Percentiles rank a stretch among this genome's conserved stretches.
These are phyloP conservation scores for Syzygium aromaticum DNA, from an alignment of 345 rosid species.

Conservation along the genomic window DNA sequence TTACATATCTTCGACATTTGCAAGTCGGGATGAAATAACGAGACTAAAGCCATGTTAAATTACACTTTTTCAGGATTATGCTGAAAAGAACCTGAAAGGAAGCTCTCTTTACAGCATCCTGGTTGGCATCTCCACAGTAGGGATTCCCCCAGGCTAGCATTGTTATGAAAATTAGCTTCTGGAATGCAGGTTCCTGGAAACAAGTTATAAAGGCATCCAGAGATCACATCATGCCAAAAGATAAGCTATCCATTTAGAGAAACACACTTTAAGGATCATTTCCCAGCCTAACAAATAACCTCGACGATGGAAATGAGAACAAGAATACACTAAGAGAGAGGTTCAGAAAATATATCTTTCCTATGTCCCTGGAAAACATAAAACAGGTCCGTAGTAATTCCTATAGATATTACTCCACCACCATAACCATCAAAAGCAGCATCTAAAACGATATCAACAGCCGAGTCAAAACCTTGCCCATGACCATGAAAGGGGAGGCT, in stretches of 20 bases:
- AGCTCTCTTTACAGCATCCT: conserved; percentile 25
- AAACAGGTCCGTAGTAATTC: neutral
- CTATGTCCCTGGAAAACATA: neutral
- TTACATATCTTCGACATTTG: neutral
- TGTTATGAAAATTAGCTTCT: conserved; percentile 78
- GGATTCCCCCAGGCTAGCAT: conserved; percentile 98
- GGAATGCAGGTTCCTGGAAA: conserved; percentile 83
- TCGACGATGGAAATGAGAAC: neutral
- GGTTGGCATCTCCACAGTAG: conserved; percentile 32
- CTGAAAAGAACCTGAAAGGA: conserved; percentile 51
- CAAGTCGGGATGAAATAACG: neutral
- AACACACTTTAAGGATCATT: neutral
- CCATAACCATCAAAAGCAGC: neutral
- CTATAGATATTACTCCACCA: neutral
- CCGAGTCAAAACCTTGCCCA: neutral
- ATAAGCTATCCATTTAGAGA: neutral
- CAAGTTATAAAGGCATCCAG: neutral
- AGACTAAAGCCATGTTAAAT: neutral
- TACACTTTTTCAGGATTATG: neutral
- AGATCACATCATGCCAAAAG: neutral
- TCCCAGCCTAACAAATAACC: neutral
- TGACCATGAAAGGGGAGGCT: neutral
- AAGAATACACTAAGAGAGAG: neutral
- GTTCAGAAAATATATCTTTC: neutral
- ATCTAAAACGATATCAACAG: neutral